These are phyloP conservation scores for Apiospora kogelbergensis DNA, from an alignment of 2,329 filamentous ascomycete genomes.

Conservation along the genomic window DNA sequence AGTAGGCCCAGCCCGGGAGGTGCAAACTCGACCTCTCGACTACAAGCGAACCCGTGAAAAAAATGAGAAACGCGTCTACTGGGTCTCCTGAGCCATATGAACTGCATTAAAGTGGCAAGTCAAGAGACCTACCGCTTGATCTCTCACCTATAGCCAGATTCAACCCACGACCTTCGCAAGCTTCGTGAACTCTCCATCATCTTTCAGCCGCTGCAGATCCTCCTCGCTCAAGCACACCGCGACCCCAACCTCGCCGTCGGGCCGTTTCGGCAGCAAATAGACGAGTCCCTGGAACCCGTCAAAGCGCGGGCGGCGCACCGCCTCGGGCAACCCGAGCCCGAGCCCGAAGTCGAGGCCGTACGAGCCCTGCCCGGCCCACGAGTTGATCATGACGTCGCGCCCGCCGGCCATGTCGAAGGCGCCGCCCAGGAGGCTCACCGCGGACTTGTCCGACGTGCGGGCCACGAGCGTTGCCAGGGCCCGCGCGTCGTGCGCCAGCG, in stretches of 20 bases:
- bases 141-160: background rate
- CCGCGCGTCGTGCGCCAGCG: conserved; percentile 36
- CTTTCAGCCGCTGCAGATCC: conserved; percentile 44
- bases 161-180: conserved; percentile 38
- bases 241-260: conserved; percentile 43
- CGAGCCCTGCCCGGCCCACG: conserved; percentile 48
- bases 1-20: no score
- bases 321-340: conserved; percentile 44
- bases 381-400: conserved; percentile 52
- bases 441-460: conserved; percentile 33
- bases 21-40: no score
- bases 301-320: conserved; percentile 49
- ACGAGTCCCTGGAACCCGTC: conserved; percentile 44
- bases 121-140: no score
- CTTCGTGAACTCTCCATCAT: conserved; percentile 41
- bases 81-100: no score
- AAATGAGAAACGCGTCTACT: no score
- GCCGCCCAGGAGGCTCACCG: conserved; percentile 11
- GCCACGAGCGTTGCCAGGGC: conserved; percentile 42
- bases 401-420: conserved; percentile 33
- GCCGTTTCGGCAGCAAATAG: conserved; percentile 47
- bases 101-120: no score
- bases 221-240: conserved; percentile 46
- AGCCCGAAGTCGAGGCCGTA: conserved; percentile 48
- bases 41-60: no score